A percentile compares a stretch with the other conserved stretches of the same genome.
These are phyloP conservation scores for Carex pumila DNA, from an alignment of 176 grass and related monocot genomes.

Conservation along the genomic window DNA sequence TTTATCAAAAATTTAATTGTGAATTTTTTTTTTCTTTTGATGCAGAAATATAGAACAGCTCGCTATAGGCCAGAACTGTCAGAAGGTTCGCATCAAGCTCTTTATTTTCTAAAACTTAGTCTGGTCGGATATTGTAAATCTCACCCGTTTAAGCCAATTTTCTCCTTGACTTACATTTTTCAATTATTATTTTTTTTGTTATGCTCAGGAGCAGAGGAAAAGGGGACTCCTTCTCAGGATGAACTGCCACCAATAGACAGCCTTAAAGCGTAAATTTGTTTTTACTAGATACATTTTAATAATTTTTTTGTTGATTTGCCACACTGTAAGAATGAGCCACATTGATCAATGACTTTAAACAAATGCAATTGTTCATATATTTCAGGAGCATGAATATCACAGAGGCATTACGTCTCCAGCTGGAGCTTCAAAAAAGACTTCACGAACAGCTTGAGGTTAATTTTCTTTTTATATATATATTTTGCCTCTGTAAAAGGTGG, in stretches of 20 bases:
- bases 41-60: conserved; percentile 99
- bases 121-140: background rate
- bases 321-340: background rate
- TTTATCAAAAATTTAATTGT: background rate
- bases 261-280: conserved; percentile 55
- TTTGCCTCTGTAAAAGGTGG: background rate
- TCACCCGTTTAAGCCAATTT: background rate
- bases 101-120: background rate
- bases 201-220: conserved; percentile 48
- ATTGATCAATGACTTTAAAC: conserved; percentile 8
- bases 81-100: conserved; percentile 48
- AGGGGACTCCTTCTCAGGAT: conserved; percentile 43
- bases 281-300: background rate
- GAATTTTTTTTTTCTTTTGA: conserved; percentile 9
- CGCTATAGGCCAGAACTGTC: conserved; percentile 80
- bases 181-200: conserved; percentile 7
- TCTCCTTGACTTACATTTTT: background rate
- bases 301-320: background rate
- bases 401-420: conserved; percentile 83
- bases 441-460: conserved; percentile 97
- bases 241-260: conserved; percentile 58
- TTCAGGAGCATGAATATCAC: conserved; percentile 80
- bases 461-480: background rate
- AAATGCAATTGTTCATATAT: conserved; percentile 15
- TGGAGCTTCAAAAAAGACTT: conserved; percentile 94